Conservation (phyloP, 2,329 filamentous ascomycete species). For the Parasarocladium wereldwijsianum region DNA sequence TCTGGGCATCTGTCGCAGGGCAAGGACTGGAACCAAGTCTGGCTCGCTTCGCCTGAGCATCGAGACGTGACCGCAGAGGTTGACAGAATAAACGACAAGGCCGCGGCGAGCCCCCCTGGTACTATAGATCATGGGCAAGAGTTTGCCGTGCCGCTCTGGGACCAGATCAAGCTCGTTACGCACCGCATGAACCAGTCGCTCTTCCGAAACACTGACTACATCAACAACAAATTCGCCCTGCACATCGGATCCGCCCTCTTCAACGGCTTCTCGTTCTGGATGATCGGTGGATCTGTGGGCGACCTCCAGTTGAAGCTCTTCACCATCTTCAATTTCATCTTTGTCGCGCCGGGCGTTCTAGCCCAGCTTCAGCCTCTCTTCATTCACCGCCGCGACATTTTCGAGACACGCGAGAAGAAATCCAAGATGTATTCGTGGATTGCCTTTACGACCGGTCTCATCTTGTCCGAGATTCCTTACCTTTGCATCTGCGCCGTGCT, state of each 20-base stretch:
- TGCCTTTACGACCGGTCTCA: constrained; percentile 39
- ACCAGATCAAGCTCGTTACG: constrained; percentile 50
- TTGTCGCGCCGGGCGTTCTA: constrained; percentile 42
- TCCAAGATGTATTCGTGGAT: constrained; percentile 47
- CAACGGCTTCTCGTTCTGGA: constrained; percentile 49
- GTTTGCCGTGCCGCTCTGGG: constrained; percentile 53
- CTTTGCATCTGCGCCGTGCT: constrained; percentile 26
- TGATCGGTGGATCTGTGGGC: constrained; percentile 33
- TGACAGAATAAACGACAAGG: constrained; percentile 41
- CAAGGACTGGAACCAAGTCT: constrained; percentile 54
- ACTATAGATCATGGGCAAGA: constrained; percentile 41
- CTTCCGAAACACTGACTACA: constrained; percentile 52
- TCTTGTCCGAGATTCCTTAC: constrained; percentile 32
- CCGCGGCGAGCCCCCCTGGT: constrained; percentile 27
- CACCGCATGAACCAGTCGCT: constrained; percentile 46
- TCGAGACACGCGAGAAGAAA: constrained; percentile 44
- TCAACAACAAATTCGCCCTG: constrained; percentile 46
- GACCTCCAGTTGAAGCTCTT: constrained; percentile 42
- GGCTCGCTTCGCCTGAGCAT: constrained; percentile 50
- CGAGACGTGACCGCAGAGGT: constrained; percentile 44
- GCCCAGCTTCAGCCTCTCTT: constrained; percentile 46
- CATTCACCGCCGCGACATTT: constrained; percentile 39
- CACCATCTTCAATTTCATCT: constrained; percentile 49
- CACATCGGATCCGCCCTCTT: constrained; percentile 41
- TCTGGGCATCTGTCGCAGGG: constrained; percentile 31